Percentiles rank a stretch among this genome's conserved stretches.
Evolutionary conservation across 352 stramenopile genomes (phyloP).

Genomic region (Salisapilia sapeloensis): DNA sequence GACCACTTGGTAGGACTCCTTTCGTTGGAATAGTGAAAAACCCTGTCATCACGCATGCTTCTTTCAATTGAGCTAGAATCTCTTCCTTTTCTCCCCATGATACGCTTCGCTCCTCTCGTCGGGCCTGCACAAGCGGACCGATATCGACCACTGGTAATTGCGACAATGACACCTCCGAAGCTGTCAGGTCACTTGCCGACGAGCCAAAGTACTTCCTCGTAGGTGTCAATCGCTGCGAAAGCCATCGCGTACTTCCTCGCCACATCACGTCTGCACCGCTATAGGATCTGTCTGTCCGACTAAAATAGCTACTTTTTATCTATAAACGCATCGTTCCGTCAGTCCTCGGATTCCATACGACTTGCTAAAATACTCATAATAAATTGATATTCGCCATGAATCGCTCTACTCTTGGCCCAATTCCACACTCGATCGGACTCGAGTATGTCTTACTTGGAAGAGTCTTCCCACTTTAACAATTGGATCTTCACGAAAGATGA

Average conservation of each 20-base stretch:
- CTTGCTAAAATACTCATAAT: too few species aligned
- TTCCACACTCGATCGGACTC: background rate
- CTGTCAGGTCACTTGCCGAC: slow-evolving; percentile 19
- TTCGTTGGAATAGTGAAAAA: slow-evolving; percentile 71
- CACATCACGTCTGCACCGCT: background rate
- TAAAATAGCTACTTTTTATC: too few species aligned
- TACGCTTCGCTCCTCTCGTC: slow-evolving; percentile 3
- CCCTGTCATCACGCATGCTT: slow-evolving; percentile 31
- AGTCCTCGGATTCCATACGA: too few species aligned
- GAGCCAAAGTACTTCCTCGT: too few species aligned
- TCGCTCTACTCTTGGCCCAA: too few species aligned
- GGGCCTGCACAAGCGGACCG: slow-evolving; percentile 23
- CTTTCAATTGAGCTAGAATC: slow-evolving; percentile 37
- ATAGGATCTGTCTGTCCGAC: too few species aligned
- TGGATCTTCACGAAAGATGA: slow-evolving; percentile 65
- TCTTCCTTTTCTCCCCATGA: slow-evolving; percentile 11
- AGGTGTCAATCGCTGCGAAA: too few species aligned
- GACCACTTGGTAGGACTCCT: slow-evolving; percentile 23
- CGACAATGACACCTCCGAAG: slow-evolving; percentile 22
- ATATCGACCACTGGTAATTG: slow-evolving; percentile 57
- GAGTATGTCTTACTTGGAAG: slow-evolving; percentile 66
- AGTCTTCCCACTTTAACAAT: slow-evolving; percentile 82
- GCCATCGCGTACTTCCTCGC: background rate
- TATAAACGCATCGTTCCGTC: too few species aligned
- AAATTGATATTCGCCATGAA: too few species aligned